Evolutionary conservation across 345 rosid species (phyloP).

Genomic region (Garcia nutans): DNA sequence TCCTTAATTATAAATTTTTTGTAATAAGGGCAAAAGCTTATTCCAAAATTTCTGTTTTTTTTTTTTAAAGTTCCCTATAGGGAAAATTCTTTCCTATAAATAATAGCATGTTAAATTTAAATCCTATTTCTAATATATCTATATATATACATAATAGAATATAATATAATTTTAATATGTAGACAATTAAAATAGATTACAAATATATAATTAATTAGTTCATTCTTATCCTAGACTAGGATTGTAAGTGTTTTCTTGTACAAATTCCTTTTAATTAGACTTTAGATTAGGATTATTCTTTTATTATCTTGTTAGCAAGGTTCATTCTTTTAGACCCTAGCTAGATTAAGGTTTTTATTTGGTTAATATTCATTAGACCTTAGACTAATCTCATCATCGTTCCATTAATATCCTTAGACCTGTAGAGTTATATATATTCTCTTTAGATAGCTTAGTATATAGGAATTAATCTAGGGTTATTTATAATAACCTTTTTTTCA

Average conservation of each 20-base stretch:
- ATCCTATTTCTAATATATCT: too few species aligned
- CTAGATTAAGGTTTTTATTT: not conserved
- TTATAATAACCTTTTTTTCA: too few species aligned
- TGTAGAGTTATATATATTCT: not conserved
- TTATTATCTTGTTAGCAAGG: not conserved
- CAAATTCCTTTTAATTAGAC: not conserved
- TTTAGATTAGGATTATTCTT: constrained; percentile 1
- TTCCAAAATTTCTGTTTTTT: too few species aligned
- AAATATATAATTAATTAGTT: not conserved
- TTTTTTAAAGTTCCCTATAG: too few species aligned
- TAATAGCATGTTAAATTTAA: too few species aligned
- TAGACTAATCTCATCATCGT: not conserved
- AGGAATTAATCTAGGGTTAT: not conserved
- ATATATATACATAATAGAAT: too few species aligned
- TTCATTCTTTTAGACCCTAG: constrained; percentile 16
- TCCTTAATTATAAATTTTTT: too few species aligned
- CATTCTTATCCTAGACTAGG: not conserved
- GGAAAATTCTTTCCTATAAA: too few species aligned
- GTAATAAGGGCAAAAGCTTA: not conserved
- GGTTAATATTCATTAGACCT: not conserved
- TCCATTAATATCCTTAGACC: too few species aligned
- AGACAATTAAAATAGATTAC: too few species aligned
- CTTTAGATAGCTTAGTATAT: not conserved
- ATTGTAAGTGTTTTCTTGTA: not conserved
- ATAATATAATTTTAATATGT: too few species aligned